These are phyloP conservation scores for Pseudogymnoascus sp. DNA, from an alignment of 2,329 filamentous ascomycete species.

Conservation along the genomic window DNA sequence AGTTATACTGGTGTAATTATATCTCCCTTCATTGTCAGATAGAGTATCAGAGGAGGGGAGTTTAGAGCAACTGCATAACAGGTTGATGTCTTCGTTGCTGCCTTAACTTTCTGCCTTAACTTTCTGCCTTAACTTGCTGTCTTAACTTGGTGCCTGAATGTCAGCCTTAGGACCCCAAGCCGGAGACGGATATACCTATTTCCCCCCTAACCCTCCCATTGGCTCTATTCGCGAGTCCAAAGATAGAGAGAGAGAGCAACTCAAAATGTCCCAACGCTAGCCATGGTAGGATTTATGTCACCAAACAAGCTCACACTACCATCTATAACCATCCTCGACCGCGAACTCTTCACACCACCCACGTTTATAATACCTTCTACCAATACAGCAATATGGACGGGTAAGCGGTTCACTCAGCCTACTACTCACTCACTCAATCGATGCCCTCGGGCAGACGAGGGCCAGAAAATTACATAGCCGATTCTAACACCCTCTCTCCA, in stretches of 20 bases:
- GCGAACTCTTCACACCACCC: neutral
- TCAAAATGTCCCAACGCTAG: neutral
- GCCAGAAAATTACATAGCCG: conserved; percentile 2
- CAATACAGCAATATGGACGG: conserved; percentile 34
- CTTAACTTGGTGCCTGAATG: neutral
- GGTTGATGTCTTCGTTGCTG: too few species aligned
- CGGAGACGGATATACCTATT: neutral
- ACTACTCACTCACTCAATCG: neutral
- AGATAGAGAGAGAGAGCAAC: neutral
- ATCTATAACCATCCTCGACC: neutral
- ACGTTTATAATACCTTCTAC: neutral
- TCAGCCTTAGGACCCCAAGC: neutral
- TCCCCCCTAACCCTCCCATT: neutral
- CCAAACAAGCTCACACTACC: conserved; percentile 1
- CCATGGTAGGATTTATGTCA: conserved; percentile 1
- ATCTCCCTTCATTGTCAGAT: neutral
- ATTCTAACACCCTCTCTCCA: conserved; percentile 10
- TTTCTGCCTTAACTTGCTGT: too few species aligned
- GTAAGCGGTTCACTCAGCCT: conserved; percentile 16
- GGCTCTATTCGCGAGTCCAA: neutral
- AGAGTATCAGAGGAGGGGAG: neutral
- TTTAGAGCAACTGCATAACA: too few species aligned
- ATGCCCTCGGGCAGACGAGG: neutral
- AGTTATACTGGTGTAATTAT: neutral
- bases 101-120: too few species aligned